Evolutionary conservation across 2,329 filamentous ascomycete species (phyloP), one percentile per base, ranked within the genome.

Genomic region (Sphaceloma murrayae): DNA sequence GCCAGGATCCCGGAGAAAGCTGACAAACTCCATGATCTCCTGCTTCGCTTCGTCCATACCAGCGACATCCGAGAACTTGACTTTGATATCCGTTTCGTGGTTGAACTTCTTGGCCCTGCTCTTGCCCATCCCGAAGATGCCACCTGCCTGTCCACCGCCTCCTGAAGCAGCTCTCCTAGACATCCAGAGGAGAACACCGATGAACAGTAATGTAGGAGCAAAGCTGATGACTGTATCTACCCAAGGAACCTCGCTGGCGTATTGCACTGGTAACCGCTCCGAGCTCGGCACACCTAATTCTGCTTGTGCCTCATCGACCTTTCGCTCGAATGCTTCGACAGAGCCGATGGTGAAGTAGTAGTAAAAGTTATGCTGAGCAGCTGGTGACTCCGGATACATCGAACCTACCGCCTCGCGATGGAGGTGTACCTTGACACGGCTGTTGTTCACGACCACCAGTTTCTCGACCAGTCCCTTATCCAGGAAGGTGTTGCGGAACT

Each of bases 1-100:
- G 56, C 86, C 84, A 1, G 91, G 91, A 57, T 91, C 83, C 70
- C 95, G 89, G 51, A 98, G 67, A 72, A 98, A 98, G 61, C 83
- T 88, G 54, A 98, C 91, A 57, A 98, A 98, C 65, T 98, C 91
- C 87, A 96, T 95, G 54, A 98, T 98, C 66, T 98, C 91, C 46
- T 80, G 72, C 73, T 98, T 98, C 46, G 91, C 91, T 67, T 98
- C 91, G 61, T 98, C 91, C 80, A 96, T 89, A 53, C 91, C 91
- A 31, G 91, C 91, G 32, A 98, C 91, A 61, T 98, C 91, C 34
- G 85, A 72, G 62, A 98, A 98, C 65, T 95, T 96, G 63, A 93
- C 88, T 67, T 94, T 94, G 68, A 98, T 77, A 46, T 91, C 85
- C 8, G 85, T 85, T 69, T 98, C 91, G 54, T 95, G 88, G 63